These are phyloP conservation scores for Cladosporium halotolerans DNA, from an alignment of 2,329 filamentous ascomycete species.

Conservation along the genomic window DNA sequence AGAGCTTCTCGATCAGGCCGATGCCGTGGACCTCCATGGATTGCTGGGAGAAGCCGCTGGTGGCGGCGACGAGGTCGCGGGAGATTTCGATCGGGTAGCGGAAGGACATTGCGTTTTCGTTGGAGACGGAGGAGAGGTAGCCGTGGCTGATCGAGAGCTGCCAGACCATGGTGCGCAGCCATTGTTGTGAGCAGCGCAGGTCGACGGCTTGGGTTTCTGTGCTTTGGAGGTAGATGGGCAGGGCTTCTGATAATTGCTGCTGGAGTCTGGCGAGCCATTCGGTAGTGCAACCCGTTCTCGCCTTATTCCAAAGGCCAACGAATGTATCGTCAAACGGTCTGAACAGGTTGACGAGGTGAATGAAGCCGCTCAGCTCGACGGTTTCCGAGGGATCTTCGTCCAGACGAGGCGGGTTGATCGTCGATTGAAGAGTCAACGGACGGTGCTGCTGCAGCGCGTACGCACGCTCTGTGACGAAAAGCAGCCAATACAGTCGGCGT, in stretches of 20 bases:
- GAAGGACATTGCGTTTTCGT: conserved; percentile 56
- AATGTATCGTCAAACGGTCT: conserved; percentile 59
- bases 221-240: conserved; percentile 51
- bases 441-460: conserved; percentile 60
- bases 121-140: conserved; percentile 50
- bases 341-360: conserved; percentile 56
- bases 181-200: conserved; percentile 63
- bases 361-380: conserved; percentile 52
- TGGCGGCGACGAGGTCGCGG: conserved; percentile 54
- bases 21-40: conserved; percentile 70
- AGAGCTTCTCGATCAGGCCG: conserved; percentile 73
- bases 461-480: conserved; percentile 58
- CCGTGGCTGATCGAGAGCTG: conserved; percentile 62
- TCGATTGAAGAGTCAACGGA: conserved; percentile 56
- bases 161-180: conserved; percentile 67
- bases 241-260: conserved; percentile 45
- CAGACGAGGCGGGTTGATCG: conserved; percentile 48
- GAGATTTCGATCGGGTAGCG: conserved; percentile 58
- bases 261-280: conserved; percentile 44
- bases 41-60: conserved; percentile 63
- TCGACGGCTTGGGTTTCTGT: conserved; percentile 65
- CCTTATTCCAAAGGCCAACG: conserved; percentile 59
- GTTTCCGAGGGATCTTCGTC: conserved; percentile 48
- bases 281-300: conserved; percentile 39
- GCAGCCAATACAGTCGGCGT: conserved; percentile 55